Base-by-base conservation (phyloP, 2,329 filamentous ascomycete genomes). In the Colletotrichum sp. region DNA sequence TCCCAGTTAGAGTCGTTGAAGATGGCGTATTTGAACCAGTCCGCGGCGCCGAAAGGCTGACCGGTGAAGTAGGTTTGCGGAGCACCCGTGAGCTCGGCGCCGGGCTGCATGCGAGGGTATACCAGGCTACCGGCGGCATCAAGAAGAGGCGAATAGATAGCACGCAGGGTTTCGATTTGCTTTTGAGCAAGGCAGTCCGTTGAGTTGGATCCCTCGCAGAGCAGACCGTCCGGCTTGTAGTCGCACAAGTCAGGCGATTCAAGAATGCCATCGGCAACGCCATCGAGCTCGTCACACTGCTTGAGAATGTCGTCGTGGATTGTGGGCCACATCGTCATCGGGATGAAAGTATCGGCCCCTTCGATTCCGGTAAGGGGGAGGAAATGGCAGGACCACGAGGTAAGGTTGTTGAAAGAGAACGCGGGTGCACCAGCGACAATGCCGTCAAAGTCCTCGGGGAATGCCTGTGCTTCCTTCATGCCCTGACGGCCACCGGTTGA, bases 401-500 rank as follows among this genome's bases (percentile, higher is more conserved):
- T 84, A 81, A 91, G 78, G 78, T 89, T 87, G 57, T 82, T 85
- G 0, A 72, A 77, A 2, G 75, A 85, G 85, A 85, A 74, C 0
- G 89, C 89, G 32, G 87, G 81, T 1, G 82, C 81, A 8, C 89
- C 71, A 4, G 74, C 76, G 3, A 76, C 67, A 16, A 89, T 84
- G 25, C 88, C 88, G 72, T 90, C 87, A 68, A 89, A 89, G 71
- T 89, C 87, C 6, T 88, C 84, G 0, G 88, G 88, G 76, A 85
- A 89, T 32, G 83, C 79, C 76, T 90, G 85, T 7, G 87, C 84
- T 52, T 86, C 84, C 71, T 87, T 87, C 16, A 89, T 80, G 15
- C 88, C 89, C 80, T 91, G 88, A 2, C 88, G 82, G 5, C 89
- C 89, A 22, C 89, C 89, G 0, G 87, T 89, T 2, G 87, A 89